Conservation (phyloP, 208 protist genomes). For the Crithidia sp. region DNA sequence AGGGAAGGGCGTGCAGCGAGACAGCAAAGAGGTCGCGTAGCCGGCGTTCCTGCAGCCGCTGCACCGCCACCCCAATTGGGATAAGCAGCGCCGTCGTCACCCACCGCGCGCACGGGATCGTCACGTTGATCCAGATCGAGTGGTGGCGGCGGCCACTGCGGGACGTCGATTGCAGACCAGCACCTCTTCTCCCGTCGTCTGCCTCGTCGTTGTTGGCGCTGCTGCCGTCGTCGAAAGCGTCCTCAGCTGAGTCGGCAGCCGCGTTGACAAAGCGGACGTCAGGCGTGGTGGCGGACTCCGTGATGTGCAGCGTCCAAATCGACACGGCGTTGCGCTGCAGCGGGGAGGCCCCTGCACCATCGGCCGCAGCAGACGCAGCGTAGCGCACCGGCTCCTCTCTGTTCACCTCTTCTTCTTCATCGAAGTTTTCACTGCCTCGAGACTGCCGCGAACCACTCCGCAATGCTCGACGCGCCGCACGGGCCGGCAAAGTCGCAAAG, state of each 20-base stretch:
- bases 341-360: background rate
- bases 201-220: background rate
- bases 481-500: background rate
- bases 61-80: constrained; percentile 69
- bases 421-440: background rate
- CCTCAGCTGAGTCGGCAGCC: constrained; percentile 4
- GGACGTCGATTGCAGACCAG: too few species aligned
- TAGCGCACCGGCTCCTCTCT: background rate
- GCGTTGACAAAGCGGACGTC: constrained; percentile 32
- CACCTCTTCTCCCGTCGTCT: too few species aligned
- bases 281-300: constrained; percentile 16
- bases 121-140: constrained; percentile 70
- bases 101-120: constrained; percentile 80
- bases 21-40: constrained; percentile 43
- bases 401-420: background rate
- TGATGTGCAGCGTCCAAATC: constrained; percentile 25
- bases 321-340: constrained; percentile 17
- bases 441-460: background rate
- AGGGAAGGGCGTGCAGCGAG: constrained; percentile 12
- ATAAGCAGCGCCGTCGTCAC: constrained; percentile 76
- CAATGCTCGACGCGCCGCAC: background rate
- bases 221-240: background rate
- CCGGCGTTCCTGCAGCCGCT: constrained; percentile 67
- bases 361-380: background rate
- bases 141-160: constrained; percentile 2